These are phyloP conservation scores for Coemansia sp. DNA, from an alignment of 192 early-diverging fungal species.

Conservation along the genomic window DNA sequence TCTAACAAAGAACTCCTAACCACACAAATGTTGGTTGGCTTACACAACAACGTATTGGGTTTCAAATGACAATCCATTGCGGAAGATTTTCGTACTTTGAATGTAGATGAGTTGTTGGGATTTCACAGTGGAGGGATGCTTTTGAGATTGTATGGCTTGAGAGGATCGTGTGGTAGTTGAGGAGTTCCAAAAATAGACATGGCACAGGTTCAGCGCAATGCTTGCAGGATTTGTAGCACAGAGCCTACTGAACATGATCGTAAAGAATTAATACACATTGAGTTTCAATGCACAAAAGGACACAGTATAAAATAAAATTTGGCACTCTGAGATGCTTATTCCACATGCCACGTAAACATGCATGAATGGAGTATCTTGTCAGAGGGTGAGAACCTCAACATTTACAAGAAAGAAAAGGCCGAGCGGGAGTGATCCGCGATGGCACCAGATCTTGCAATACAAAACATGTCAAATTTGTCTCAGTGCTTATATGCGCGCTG, in stretches of 20 bases:
- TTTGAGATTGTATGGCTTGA: not conserved
- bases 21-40: not conserved
- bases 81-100: not conserved
- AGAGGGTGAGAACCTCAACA: no score
- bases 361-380: not conserved
- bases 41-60: not conserved
- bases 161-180: not conserved
- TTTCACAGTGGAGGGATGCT: not conserved
- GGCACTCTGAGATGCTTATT: not conserved
- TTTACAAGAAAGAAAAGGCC: no score
- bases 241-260: not conserved
- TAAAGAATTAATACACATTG: no score
- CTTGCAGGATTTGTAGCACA: not conserved
- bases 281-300: no score
- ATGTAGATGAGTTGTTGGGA: not conserved
- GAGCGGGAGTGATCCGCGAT: not conserved
- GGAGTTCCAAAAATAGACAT: not conserved
- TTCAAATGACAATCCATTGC: not conserved
- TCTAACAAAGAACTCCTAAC: not conserved
- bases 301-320: no score
- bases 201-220: not conserved
- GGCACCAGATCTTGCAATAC: not conserved
- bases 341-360: not conserved
- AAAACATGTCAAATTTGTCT: not conserved
- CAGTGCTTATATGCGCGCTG: conserved; percentile 2